These are phyloP conservation scores for Karstenula rhodostoma DNA, from an alignment of 2,329 filamentous ascomycete genomes.

Conservation along the genomic window DNA sequence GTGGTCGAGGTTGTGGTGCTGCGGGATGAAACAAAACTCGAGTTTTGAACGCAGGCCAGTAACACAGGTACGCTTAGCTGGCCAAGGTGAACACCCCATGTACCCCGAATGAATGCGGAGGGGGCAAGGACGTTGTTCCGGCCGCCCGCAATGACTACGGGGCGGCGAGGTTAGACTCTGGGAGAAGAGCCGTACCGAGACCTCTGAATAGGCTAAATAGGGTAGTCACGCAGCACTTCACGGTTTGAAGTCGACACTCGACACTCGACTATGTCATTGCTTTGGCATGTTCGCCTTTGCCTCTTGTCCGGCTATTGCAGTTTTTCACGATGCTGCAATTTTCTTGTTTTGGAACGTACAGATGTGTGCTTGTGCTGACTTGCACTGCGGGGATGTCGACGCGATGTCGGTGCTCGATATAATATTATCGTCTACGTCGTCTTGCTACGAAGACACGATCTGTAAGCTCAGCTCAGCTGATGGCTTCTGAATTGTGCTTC, in stretches of 20 bases:
- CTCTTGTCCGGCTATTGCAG: no score
- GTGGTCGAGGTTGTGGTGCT: not conserved
- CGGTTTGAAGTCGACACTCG: not conserved
- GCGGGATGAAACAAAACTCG: not conserved
- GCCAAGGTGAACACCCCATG: slow-evolving; percentile 1
- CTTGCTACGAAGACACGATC: no score
- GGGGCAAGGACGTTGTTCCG: slow-evolving; percentile 13
- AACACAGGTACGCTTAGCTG: not conserved
- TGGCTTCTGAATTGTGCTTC: no score
- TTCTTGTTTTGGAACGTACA: not conserved
- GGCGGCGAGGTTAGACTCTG: slow-evolving; percentile 13
- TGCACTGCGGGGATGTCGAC: not conserved
- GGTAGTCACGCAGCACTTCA: not conserved
- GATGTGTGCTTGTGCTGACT: not conserved
- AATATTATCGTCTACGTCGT: not conserved
- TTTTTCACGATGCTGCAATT: no score
- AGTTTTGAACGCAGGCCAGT: not conserved
- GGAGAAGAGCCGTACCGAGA: slow-evolving; percentile 7
- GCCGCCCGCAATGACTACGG: slow-evolving; percentile 12
- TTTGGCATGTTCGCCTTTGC: not conserved
- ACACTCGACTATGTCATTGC: no score
- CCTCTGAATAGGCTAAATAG: slow-evolving; percentile 21
- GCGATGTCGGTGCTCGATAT: not conserved
- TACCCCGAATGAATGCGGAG: slow-evolving; percentile 13
- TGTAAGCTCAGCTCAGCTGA: no score